These are phyloP conservation scores for Populus euphratica DNA, from an alignment of 345 rosid species.

Conservation along the genomic window DNA sequence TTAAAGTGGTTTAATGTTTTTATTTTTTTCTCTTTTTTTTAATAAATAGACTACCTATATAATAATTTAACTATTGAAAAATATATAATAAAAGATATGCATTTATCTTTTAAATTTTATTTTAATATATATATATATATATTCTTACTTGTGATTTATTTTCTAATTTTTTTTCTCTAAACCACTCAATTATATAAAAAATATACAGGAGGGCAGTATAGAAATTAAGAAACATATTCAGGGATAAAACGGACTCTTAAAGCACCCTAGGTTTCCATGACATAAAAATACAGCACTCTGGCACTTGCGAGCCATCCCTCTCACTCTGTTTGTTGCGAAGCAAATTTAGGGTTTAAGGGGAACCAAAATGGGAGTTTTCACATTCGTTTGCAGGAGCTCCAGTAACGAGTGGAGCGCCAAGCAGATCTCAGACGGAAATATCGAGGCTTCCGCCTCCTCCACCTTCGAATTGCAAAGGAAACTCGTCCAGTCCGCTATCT, in stretches of 20 bases:
- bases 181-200: too few species aligned
- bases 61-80: too few species aligned
- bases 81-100: too few species aligned
- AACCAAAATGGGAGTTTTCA: slow-evolving; percentile 36
- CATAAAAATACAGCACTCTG: neutral
- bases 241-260: neutral
- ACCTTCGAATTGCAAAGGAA: slow-evolving; percentile 67
- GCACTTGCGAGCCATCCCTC: neutral
- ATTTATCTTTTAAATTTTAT: too few species aligned
- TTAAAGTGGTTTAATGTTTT: too few species aligned
- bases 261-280: neutral
- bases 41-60: too few species aligned
- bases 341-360: neutral
- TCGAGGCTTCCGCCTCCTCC: slow-evolving; percentile 62
- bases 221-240: neutral
- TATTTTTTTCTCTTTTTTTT: accelerated
- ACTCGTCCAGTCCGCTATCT: slow-evolving; percentile 64
- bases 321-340: neutral
- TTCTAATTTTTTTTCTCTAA: too few species aligned
- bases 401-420: slow-evolving; percentile 67
- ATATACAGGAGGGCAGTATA: neutral
- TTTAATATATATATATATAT: too few species aligned
- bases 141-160: too few species aligned
- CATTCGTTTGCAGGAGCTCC: slow-evolving; percentile 61
- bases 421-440: slow-evolving; percentile 64